A percentile compares a stretch with the other conserved stretches of the same genome.
phyloP scores from a whole-genome alignment of 805 yeast species.

The Monosporozyma solicola region DNA sequence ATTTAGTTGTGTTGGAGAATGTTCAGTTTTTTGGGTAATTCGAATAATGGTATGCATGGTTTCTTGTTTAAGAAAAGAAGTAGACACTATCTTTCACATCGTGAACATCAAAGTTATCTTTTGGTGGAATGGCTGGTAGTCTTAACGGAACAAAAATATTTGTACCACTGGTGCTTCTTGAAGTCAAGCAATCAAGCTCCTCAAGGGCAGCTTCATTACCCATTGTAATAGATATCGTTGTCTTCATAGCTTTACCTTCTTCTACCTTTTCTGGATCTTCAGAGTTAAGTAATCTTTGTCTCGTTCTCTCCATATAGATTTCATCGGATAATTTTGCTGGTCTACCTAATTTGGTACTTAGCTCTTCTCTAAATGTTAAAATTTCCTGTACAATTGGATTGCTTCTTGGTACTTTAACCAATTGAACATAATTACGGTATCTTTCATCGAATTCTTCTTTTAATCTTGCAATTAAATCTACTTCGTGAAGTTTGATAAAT shows the following conservation, averaged over 20 bases:
- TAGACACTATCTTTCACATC: constrained; percentile 65
- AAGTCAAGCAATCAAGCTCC: constrained; percentile 9
- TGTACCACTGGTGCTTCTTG: constrained; percentile 9
- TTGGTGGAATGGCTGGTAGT: constrained; percentile 65
- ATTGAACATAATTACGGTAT: constrained; percentile 61
- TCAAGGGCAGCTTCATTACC: constrained; percentile 10
- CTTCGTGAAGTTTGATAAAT: constrained; percentile 69
- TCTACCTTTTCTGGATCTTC: constrained; percentile 40
- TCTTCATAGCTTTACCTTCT: constrained; percentile 47
- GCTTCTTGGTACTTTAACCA: constrained; percentile 43
- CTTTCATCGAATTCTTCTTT: constrained; percentile 74
- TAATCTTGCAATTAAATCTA: constrained; percentile 60
- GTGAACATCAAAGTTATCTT: constrained; percentile 76
- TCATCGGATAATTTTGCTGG: constrained; percentile 63
- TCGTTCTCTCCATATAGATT: constrained; percentile 55
- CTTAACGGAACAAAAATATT: constrained; percentile 53
- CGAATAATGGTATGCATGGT: background rate
- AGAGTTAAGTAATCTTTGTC: constrained; percentile 48
- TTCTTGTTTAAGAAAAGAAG: constrained; percentile 45
- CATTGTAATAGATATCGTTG: constrained; percentile 56
- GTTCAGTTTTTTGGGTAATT: background rate
- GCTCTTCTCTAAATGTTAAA: constrained; percentile 38
- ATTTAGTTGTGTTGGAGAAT: background rate
- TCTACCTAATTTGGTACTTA: constrained; percentile 43
- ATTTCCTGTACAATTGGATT: constrained; percentile 46